phyloP scores from a whole-genome alignment of 768 basidiomycete species.

The Trametes elegans region DNA sequence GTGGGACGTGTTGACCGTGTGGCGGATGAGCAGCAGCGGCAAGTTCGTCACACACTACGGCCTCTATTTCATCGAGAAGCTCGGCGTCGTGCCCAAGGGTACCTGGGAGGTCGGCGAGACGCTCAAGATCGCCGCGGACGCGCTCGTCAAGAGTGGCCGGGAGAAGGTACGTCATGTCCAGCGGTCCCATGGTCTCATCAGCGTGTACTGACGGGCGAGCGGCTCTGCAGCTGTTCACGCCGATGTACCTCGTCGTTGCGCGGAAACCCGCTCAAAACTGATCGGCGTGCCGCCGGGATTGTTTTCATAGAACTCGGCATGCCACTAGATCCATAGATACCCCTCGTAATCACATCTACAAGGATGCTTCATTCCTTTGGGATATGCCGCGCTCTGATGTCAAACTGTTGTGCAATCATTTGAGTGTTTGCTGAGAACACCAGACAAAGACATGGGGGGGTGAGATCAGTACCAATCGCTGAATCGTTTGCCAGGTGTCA shows the following conservation, averaged over 20 bases:
- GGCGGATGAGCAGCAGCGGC: conserved; percentile 89
- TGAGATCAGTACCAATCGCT: too few species aligned
- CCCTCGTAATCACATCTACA: conserved; percentile 15
- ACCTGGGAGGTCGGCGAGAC: conserved; percentile 89
- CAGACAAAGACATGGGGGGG: too few species aligned
- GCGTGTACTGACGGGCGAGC: too few species aligned
- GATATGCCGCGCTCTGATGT: neutral
- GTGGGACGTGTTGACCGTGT: conserved; percentile 88
- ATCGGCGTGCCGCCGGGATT: neutral
- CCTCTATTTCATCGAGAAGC: conserved; percentile 71
- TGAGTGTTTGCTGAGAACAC: too few species aligned
- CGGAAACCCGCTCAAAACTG: conserved; percentile 27
- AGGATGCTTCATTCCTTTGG: neutral
- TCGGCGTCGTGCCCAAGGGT: conserved; percentile 86
- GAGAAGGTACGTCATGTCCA: conserved; percentile 57
- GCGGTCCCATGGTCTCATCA: neutral
- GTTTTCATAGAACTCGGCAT: neutral
- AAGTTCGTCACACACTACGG: conserved; percentile 79
- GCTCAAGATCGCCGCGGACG: conserved; percentile 75
- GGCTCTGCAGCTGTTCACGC: conserved; percentile 74
- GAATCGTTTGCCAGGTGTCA: too few species aligned
- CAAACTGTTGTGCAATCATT: conserved; percentile 2
- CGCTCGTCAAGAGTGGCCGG: conserved; percentile 82
- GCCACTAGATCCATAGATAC: conserved; percentile 14
- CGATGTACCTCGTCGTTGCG: conserved; percentile 72